phyloP scores from a whole-genome alignment of 2,329 filamentous ascomycete genomes.

The Rhexocercosporidium sp. region DNA sequence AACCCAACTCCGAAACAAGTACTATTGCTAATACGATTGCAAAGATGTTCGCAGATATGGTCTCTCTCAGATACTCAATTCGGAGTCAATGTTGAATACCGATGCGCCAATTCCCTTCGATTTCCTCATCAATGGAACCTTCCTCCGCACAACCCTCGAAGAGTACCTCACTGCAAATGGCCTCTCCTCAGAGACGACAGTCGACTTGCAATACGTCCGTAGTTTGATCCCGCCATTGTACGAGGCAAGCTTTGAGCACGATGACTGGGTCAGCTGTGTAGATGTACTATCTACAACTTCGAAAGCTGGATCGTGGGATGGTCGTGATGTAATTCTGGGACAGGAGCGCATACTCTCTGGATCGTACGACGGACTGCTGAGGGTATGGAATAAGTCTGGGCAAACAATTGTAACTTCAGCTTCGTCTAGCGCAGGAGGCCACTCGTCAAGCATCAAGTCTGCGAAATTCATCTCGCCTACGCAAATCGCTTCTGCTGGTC shows the following conservation, averaged over 20 bases:
- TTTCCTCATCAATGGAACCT: constrained; percentile 93
- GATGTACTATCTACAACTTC: constrained; percentile 78
- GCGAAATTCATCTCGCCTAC: constrained; percentile 80
- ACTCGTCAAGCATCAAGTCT: constrained; percentile 78
- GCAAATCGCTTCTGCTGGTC: constrained; percentile 80
- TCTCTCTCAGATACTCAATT: constrained; percentile 73
- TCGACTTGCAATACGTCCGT: constrained; percentile 91
- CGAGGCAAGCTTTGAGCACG: constrained; percentile 92
- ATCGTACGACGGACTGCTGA: constrained; percentile 86
- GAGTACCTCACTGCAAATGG: constrained; percentile 88
- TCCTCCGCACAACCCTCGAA: constrained; percentile 86
- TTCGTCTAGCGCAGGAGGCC: constrained; percentile 69
- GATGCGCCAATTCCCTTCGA: constrained; percentile 78
- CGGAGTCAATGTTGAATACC: constrained; percentile 72
- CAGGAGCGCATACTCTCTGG: constrained; percentile 84
- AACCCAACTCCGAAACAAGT: not conserved
- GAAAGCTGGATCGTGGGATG: constrained; percentile 61
- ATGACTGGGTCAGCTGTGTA: constrained; percentile 93
- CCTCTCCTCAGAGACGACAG: constrained; percentile 84
- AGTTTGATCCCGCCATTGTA: constrained; percentile 88
- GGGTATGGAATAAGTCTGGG: constrained; percentile 91
- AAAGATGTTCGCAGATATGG: constrained; percentile 72
- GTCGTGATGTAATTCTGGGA: constrained; percentile 54
- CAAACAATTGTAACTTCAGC: constrained; percentile 80
- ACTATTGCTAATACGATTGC: constrained; percentile 15